Evolutionary conservation across 148 eudicot genomes (phyloP), one percentile per base, ranked within the genome.

Genomic region (Chenopodium berlandieri): DNA sequence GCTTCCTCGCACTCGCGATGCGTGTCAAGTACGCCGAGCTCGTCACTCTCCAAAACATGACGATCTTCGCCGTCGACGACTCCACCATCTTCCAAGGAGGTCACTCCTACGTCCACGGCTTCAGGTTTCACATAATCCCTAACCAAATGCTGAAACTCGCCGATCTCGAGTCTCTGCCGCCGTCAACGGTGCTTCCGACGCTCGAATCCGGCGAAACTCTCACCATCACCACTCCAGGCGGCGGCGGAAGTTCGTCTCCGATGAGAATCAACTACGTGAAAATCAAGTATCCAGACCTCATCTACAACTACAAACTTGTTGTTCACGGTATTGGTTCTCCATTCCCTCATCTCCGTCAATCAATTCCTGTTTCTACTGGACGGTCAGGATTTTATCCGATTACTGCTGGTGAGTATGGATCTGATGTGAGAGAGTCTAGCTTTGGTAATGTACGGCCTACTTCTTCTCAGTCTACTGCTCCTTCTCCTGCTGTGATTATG

Each of bases 201-300:
- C 75, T 93, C 40, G 91, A 91, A 63, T 30, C 22, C 32, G 92
- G 90, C 1, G 87, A 90, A 22, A 73, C 82, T 9, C 79, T 94
- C 75, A 84, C 89, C 34, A 90, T 94, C 58, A 94, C 97, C 0
- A 86, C 90, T 13, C 82, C 88, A 0, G 89, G 89, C 7, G 91
- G 95, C 1, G 91, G 95, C 32, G 92, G 92, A 0, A 46, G 80
- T 0, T 50, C 79, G 17, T 78, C 91, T 30, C 92, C 95, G n/a
- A 72, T 90, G 86, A 87, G 90, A 84, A 86, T 94, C 75, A 94
- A 94, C 83, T 94, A 93, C 75, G 94, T 91, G 31, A 85, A 88
- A 75, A 48, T 48, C 13, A 48, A 48, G 52, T 48, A 9, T 48
- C 52, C 52, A 48, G 13, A 48, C 52, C 52, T 94, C 71, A 83